A percentile compares a stretch with the other conserved stretches of the same genome.
phyloP scores from a whole-genome alignment of 192 early-diverging fungal species.

The Backusella tuberculispora region DNA sequence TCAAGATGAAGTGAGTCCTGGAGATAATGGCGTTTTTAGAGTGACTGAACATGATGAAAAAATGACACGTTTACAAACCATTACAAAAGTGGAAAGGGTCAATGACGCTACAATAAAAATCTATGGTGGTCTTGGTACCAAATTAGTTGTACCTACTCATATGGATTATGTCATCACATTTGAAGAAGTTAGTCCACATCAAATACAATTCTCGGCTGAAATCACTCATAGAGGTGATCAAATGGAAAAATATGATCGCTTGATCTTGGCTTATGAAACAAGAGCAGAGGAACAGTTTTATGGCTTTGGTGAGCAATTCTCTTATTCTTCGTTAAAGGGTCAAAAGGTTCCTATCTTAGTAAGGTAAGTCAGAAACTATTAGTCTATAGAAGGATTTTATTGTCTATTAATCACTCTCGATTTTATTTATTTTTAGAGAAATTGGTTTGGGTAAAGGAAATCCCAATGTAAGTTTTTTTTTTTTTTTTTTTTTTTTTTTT shows the following conservation, averaged over 20 bases:
- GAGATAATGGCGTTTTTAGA: conserved; percentile 36
- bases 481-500: no score
- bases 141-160: conserved; percentile 31
- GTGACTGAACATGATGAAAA: conserved; percentile 41
- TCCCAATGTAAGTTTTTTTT: conserved; percentile 31
- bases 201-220: conserved; percentile 25
- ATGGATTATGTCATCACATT: conserved; percentile 36
- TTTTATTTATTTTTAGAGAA: conserved; percentile 35
- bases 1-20: conserved; percentile 32
- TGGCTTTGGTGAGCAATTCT: conserved; percentile 48
- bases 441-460: conserved; percentile 42
- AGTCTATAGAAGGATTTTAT: no score
- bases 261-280: conserved; percentile 31
- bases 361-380: not conserved
- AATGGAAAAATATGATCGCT: conserved; percentile 20
- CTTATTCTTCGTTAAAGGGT: conserved; percentile 35
- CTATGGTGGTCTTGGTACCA: conserved; percentile 29
- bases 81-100: conserved; percentile 24
- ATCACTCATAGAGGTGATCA: not conserved
- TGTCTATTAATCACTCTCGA: not conserved
- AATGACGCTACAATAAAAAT: conserved; percentile 14
- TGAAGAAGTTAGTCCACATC: conserved; percentile 23
- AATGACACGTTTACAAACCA: conserved; percentile 39
- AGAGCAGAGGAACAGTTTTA: conserved; percentile 42
- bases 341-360: conserved; percentile 44